Base-by-base conservation (phyloP, 495 filamentous ascomycete species). In the Hyaloscypha finlandica region DNA sequence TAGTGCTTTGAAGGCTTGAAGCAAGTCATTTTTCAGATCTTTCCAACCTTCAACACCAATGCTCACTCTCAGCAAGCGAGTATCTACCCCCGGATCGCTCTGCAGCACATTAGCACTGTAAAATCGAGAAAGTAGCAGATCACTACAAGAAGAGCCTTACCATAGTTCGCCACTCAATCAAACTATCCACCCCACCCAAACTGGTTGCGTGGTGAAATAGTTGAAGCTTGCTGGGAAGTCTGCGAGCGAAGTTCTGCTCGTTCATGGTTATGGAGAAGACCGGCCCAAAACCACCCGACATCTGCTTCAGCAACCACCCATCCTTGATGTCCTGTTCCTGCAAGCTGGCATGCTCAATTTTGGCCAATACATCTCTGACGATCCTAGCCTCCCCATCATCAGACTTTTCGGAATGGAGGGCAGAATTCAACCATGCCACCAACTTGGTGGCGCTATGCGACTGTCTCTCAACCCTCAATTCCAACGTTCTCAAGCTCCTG, bases 181-280 rank as follows among this genome's bases (percentile, higher is more conserved):
- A 78, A 70, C 90, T 93, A 85, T 99, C 95, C 11, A 98, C 93
- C 2, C 94, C 93, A 4, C 95, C 95, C 6, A 99, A 77, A 76
- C 90, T 94, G 19, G 95, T 99, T 8, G 95, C 94, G 83, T 99
- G 95, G 69, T 96, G 92, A 81, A 97, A 99, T 60, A 93, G 84
- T 31, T 83, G 66, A 73, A 97, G 75, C 79, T 90, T 88, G 71
- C 88, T 89, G 30, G 95, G 95, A 62, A 99, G 75, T 48, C 79
- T 76, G 42, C 83, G 81, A 3, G 95, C 94, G 54, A 85, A 74
- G 6, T 78, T 76, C 70, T 85, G 82, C 5, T 80, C 79, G 66
- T 84, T 83, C 83, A 92, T 85, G 16, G 75, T 79, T 48, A 97
- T 83, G 1, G 90, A 81, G 72, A 98, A 99, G 9, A 99, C 95